phyloP scores from a whole-genome alignment of 176 grass and related monocot species.

The Avena atlantica region DNA sequence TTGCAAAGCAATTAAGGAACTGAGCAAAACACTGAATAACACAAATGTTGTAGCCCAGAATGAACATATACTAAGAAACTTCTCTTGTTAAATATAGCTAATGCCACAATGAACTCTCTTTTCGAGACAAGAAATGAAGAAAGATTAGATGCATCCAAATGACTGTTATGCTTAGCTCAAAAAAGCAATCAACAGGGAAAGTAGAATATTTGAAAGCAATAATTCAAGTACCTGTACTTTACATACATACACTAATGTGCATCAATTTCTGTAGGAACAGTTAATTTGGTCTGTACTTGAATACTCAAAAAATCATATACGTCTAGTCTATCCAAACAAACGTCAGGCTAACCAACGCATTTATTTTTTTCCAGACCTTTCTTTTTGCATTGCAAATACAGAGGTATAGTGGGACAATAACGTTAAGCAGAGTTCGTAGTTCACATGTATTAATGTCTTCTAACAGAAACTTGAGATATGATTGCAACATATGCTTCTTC shows the following conservation, averaged over 20 bases:
- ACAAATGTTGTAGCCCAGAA: not conserved
- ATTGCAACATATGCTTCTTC: not conserved
- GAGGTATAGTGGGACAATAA: not conserved
- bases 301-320: not conserved
- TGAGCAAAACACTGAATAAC: constrained; percentile 8
- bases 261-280: not conserved
- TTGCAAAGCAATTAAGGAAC: not conserved
- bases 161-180: constrained; percentile 14
- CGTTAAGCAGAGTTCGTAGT: not conserved
- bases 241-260: not conserved
- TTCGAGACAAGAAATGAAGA: not conserved
- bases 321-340: not conserved
- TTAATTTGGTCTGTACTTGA: not conserved
- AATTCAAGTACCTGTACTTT: not conserved
- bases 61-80: not conserved
- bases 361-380: not conserved
- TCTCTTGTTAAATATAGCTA: constrained; percentile 9
- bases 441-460: not conserved
- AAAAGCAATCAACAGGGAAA: not conserved
- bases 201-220: not conserved
- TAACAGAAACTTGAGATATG: not conserved
- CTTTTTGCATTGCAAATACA: not conserved
- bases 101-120: constrained; percentile 1
- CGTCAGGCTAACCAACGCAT: not conserved
- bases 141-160: not conserved